Percentiles rank a stretch among this genome's conserved stretches.
phyloP scores from a whole-genome alignment of 306 rosid species.

The Acacia melanoxylon region DNA sequence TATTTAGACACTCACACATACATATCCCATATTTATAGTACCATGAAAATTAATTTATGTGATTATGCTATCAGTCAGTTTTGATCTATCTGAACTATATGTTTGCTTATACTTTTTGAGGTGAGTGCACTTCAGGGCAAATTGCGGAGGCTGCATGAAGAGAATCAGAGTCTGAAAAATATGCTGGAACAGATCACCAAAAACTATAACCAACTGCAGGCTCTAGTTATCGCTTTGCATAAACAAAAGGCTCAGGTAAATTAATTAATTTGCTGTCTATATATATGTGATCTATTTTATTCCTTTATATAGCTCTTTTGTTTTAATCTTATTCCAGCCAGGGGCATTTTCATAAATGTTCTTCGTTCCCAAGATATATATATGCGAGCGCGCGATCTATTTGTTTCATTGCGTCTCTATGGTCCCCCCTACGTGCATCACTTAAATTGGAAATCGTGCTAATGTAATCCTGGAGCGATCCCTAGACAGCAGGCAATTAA shows the following conservation, averaged over 20 bases:
- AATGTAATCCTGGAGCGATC: not conserved
- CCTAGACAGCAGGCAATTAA: not conserved
- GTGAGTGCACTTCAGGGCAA: constrained; percentile 28
- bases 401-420: constrained; percentile 3
- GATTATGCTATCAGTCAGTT: not conserved
- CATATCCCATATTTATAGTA: not conserved
- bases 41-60: not conserved
- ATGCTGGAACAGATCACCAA: constrained; percentile 49
- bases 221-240: constrained; percentile 37
- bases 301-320: not conserved
- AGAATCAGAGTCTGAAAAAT: constrained; percentile 37
- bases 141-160: constrained; percentile 44
- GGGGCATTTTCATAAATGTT: not conserved
- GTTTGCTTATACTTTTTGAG: constrained; percentile 7
- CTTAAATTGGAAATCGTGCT: constrained; percentile 34
- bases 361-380: not conserved
- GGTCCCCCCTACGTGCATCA: constrained; percentile 33
- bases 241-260: constrained; percentile 38
- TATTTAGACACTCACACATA: not conserved
- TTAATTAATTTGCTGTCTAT: not conserved
- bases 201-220: constrained; percentile 48
- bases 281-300: too few species aligned
- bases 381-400: too few species aligned
- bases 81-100: not conserved
- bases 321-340: not conserved